phyloP scores from a whole-genome alignment of 2,329 filamentous ascomycete species.

The Aspergillus flavus region DNA sequence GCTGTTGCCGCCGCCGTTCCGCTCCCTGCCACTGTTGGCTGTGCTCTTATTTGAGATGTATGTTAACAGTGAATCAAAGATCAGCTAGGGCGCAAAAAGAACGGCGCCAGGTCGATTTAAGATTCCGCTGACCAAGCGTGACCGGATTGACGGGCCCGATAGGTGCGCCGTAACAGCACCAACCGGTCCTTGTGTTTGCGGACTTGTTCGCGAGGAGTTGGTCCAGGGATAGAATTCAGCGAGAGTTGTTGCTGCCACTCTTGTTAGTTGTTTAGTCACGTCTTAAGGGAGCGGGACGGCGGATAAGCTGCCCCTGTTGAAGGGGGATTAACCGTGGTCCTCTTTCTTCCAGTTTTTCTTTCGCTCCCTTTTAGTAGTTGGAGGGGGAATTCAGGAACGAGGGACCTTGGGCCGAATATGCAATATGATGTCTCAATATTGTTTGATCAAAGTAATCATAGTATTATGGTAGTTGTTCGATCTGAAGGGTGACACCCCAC shows the following conservation, averaged over 20 bases:
- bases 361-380: background rate
- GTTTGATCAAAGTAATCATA: background rate
- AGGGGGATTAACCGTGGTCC: background rate
- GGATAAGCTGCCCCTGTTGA: conserved; percentile 7
- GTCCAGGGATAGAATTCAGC: background rate
- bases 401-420: too few relatives aligned
- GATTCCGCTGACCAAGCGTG: background rate
- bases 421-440: background rate
- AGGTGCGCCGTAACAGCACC: background rate
- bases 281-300: conserved; percentile 7
- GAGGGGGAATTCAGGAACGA: background rate
- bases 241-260: background rate
- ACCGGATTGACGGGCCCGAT: background rate
- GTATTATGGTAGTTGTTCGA: background rate
- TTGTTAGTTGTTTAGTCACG: conserved; percentile 3
- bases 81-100: background rate
- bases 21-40: background rate
- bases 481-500: background rate
- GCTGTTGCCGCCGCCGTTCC: background rate
- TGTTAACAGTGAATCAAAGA: background rate
- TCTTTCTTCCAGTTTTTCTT: background rate
- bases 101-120: background rate
- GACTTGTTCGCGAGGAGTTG: background rate
- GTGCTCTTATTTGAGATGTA: background rate
- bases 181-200: background rate